Base-by-base conservation (phyloP, 1,284 basidiomycete species). In the Pseudozyma pruni region DNA sequence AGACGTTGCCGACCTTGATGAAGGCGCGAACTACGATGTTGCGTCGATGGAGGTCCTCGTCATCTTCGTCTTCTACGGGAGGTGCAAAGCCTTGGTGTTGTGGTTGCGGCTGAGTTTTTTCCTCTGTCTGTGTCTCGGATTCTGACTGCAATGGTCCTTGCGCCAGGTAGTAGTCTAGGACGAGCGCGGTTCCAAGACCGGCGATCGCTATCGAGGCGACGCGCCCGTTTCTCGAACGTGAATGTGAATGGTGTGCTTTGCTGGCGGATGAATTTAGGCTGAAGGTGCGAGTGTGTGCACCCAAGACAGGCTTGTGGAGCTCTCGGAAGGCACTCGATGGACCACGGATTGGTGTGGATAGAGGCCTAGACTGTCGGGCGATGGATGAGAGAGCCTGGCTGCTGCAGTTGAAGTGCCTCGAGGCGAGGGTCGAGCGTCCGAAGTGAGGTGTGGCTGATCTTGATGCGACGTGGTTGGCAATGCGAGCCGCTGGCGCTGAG, bases 21-120 rank as follows among this genome's bases (percentile, higher is more conserved):
- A 63, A 50, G 14, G 34, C 29, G 20, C 70, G 63, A 14, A 68
- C 47, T 29, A 72, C 19, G 7, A 64, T 22, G 45, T 64, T 72
- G 38, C 70, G 54, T 13, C 52, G 59, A 11, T 52, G 9, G 19
- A 60, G 53, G 13, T 61, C 61, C 6, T 63, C 35, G 11, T 72
- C 69, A 20, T 63, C 59, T 45, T 72, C 70, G 42, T 72, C 70
- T 13, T 51, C 45, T 19, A 72, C 52, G 3, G 70, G 60, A 17
- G 70, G 70, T 6, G 70, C 70, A 38, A 66, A 66, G 22, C 43
- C 51, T 31, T 54, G 14, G n/a, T 59, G 62, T 16, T 59, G 23
- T 19, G 55, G 47, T 7, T 31, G 32, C n/a, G 31, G 13, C 8
- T 54, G 16, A 5, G 34, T 8, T 5, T 29, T 10, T 1, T 35